Percentiles rank a stretch among this genome's conserved stretches.
phyloP scores from a whole-genome alignment of 331 rosid genomes.

The Quercus tomentella region DNA sequence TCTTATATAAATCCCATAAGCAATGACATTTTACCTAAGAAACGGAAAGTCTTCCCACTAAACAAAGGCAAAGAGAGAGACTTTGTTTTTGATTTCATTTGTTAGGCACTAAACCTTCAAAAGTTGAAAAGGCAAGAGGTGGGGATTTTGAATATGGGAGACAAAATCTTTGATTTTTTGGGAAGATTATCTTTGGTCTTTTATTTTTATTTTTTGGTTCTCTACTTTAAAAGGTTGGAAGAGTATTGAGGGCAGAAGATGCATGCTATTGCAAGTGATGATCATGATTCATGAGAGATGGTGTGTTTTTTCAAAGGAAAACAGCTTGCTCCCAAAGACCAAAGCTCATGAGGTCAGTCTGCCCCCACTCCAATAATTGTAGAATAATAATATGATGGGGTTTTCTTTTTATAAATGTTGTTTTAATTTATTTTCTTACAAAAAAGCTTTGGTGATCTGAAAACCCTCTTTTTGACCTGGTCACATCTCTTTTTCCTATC shows the following conservation, averaged over 20 bases:
- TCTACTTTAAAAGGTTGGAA: conserved; percentile 42
- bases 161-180: conserved; percentile 71
- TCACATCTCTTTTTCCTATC: conserved; percentile 3
- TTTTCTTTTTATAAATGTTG: not conserved
- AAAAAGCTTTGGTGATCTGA: conserved; percentile 27
- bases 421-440: not conserved
- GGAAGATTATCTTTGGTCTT: conserved; percentile 55
- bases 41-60: conserved; percentile 21
- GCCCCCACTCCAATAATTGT: conserved; percentile 84
- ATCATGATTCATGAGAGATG: conserved; percentile 36
- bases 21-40: not conserved
- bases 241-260: conserved; percentile 32
- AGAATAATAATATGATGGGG: conserved; percentile 66
- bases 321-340: conserved; percentile 49
- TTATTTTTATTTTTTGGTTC: conserved; percentile 21
- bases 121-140: conserved; percentile 55
- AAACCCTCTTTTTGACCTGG: conserved; percentile 38
- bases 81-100: conserved; percentile 23
- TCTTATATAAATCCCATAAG: not conserved
- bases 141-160: conserved; percentile 53
- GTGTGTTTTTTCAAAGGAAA: conserved; percentile 48
- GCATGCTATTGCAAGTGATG: conserved; percentile 28
- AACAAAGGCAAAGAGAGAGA: conserved; percentile 4
- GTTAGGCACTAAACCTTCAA: conserved; percentile 38
- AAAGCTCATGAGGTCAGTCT: conserved; percentile 37